These are phyloP conservation scores for Claviceps arundinis DNA, from an alignment of 2,329 filamentous ascomycete genomes.

Conservation along the genomic window DNA sequence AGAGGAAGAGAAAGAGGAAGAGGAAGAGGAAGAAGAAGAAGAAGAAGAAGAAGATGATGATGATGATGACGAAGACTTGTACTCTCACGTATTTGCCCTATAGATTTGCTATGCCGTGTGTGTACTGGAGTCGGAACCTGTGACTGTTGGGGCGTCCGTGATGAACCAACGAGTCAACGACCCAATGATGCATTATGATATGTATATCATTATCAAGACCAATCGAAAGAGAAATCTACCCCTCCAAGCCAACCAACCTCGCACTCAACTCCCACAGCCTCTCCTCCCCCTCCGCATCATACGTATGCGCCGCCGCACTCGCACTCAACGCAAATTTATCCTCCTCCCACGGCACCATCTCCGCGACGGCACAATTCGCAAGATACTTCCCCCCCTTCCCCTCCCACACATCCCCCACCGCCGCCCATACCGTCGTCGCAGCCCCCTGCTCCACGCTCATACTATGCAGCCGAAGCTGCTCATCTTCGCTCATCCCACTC, in stretches of 20 bases:
- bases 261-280: not conserved
- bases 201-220: too few species aligned
- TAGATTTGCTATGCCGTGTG: too few species aligned
- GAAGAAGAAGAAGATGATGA: too few species aligned
- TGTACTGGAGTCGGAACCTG: too few species aligned
- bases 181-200: too few species aligned
- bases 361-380: conserved; percentile 18
- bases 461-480: not conserved
- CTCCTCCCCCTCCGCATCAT: not conserved
- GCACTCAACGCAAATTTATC: not conserved
- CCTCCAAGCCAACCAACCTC: not conserved
- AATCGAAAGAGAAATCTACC: too few species aligned
- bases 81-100: too few species aligned
- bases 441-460: conserved; percentile 26
- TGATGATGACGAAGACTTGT: too few species aligned
- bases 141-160: too few species aligned
- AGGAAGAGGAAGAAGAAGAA: too few species aligned
- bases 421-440: conserved; percentile 32
- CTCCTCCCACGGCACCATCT: not conserved
- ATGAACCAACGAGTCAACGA: too few species aligned
- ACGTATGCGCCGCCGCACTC: not conserved
- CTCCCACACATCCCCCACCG: conserved; percentile 27
- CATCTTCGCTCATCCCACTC: not conserved
- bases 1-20: too few species aligned
- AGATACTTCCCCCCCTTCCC: conserved; percentile 34